A percentile compares a stretch with the other conserved stretches of the same genome.
Conservation (phyloP, 176 grass and related monocot species). For the Pontederia paniculata region DNA sequence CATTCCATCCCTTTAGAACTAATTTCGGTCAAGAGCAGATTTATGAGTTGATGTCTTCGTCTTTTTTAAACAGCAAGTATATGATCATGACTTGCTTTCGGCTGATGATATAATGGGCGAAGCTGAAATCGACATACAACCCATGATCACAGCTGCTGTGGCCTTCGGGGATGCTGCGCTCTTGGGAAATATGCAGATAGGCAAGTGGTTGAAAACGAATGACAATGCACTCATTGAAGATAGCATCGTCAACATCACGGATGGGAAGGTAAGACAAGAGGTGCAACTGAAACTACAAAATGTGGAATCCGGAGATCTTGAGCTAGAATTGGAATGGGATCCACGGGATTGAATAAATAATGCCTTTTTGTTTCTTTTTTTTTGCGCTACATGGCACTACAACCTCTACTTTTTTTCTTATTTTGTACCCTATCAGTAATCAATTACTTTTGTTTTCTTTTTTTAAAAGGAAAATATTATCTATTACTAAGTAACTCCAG, state of each 20-base stretch:
- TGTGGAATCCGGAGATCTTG: slow-evolving; percentile 79
- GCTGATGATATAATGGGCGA: slow-evolving; percentile 99
- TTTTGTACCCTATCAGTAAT: no score
- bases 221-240: slow-evolving; percentile 81
- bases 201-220: slow-evolving; percentile 85
- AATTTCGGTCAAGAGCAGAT: no score
- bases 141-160: slow-evolving; percentile 80
- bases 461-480: no score
- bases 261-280: slow-evolving; percentile 77
- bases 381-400: no score
- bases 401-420: no score
- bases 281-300: slow-evolving; percentile 85
- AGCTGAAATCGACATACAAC: slow-evolving; percentile 86
- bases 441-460: no score
- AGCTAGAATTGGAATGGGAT: slow-evolving; percentile 82
- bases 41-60: neutral
- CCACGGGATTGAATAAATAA: slow-evolving; percentile 39
- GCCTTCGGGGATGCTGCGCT: slow-evolving; percentile 71
- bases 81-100: slow-evolving; percentile 76
- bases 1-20: neutral
- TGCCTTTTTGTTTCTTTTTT: no score
- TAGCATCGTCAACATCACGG: slow-evolving; percentile 64
- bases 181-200: slow-evolving; percentile 80
- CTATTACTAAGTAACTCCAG: no score
- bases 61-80: slow-evolving; percentile 53